Base-by-base conservation (phyloP, 805 yeast genomes). In the Kluyveromyces aestuarii region DNA sequence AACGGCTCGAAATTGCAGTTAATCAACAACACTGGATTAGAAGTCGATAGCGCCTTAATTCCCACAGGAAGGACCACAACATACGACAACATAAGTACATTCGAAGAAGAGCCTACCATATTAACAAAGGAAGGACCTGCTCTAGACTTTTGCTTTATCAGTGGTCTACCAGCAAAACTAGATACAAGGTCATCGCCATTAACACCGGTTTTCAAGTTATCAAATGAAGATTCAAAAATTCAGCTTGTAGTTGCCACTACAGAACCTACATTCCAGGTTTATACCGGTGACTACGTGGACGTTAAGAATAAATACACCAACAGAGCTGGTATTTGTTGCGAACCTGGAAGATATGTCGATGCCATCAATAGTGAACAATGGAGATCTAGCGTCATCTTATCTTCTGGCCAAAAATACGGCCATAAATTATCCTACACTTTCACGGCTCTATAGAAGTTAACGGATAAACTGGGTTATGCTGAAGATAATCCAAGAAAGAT, bases 191-290 rank as follows among this genome's bases (percentile, higher is more conserved):
- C 48, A 6, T 46, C 52, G 4, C 60, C 61, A 17, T 59, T 75
- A 51, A 61, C 56, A 42, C 53, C 66, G 25, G 66, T 79, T 21
- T 63, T 73, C 33, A 71, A 68, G 54, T 77, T 79, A 9, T 60
- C 60, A 25, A 74, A 75, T 54, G 76, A 80, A 14, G 66, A 64
- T 19, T 64, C 80, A 4, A 62, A 66, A 8, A 57, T 74, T 44
- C 64, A 67, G 42, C 57, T 82, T 38, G 62, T 63, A 18, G 74
- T 76, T 8, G 57, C 62, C 16, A 70, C 84, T 8, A 82, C 87
- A 3, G 88, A 82, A 50, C 88, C 87, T 7, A 67, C 80, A 2
- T 80, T 77, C 69, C 86, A 81, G 61, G 68, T 82, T 39, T 82
- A 81, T 63, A 80, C 86, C 30, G 85, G 84, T 19, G 81, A 76